phyloP scores from a whole-genome alignment of 75 land plant genomes.

The Cryptomeria japonica region DNA sequence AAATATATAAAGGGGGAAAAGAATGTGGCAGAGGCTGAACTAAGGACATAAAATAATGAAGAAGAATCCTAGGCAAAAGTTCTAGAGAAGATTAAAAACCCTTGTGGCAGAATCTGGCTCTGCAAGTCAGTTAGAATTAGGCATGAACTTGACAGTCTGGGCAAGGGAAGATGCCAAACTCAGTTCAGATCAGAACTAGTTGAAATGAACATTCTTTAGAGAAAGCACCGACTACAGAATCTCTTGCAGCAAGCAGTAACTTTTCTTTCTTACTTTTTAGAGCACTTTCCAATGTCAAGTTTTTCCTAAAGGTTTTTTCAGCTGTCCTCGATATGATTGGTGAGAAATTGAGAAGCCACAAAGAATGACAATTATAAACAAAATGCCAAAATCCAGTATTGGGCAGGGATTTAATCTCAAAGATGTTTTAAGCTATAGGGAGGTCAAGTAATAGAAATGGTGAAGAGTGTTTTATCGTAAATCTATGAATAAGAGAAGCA shows the following conservation, averaged over 20 bases:
- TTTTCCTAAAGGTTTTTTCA: not conserved
- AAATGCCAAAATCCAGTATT: not conserved
- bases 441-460: not conserved
- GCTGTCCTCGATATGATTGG: not conserved
- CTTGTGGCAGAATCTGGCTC: not conserved
- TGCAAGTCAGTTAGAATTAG: not conserved
- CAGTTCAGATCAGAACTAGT: not conserved
- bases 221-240: not conserved
- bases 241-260: not conserved
- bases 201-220: no score
- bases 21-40: not conserved
- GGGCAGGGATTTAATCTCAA: not conserved
- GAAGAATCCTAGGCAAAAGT: not conserved
- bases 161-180: not conserved
- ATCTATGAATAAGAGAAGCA: no score
- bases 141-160: not conserved
- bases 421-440: not conserved
- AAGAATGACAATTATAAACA: not conserved
- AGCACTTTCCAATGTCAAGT: not conserved
- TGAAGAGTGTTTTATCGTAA: not conserved
- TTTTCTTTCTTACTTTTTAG: not conserved
- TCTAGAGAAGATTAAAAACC: not conserved
- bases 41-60: not conserved
- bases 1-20: not conserved
- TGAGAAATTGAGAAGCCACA: not conserved